phyloP scores from a whole-genome alignment of 208 protist genomes.

The Phytomonas francai region DNA sequence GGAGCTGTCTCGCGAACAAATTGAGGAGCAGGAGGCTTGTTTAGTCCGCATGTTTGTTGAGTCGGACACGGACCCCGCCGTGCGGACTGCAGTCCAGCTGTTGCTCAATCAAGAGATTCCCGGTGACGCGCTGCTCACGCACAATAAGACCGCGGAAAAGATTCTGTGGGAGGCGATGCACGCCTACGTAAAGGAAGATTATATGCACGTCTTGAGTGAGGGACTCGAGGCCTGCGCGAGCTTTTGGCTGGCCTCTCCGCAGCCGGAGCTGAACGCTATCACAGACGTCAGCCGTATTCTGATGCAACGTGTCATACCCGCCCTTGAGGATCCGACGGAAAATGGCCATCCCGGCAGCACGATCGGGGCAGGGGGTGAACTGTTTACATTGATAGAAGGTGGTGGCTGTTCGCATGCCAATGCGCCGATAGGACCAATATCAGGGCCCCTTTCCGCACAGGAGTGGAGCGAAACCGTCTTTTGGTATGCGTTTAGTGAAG shows the following conservation, averaged over 20 bases:
- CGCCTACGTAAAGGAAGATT: constrained; percentile 32
- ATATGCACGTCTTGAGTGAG: constrained; percentile 23
- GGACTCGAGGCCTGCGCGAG: constrained; percentile 42
- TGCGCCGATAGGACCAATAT: not conserved
- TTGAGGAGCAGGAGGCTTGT: constrained; percentile 56
- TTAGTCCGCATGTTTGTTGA: constrained; percentile 56
- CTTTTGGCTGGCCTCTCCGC: constrained; percentile 47
- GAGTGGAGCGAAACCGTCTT: constrained; percentile 50
- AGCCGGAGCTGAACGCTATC: constrained; percentile 50
- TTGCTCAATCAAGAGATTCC: constrained; percentile 42
- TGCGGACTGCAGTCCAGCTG: constrained; percentile 44
- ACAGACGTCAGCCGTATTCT: constrained; percentile 61
- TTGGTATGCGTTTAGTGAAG: constrained; percentile 41
- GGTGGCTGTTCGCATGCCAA: not conserved
- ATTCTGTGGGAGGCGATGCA: constrained; percentile 82
- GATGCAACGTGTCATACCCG: constrained; percentile 34
- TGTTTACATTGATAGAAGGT: not conserved
- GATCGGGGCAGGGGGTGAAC: not conserved
- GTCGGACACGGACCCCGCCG: constrained; percentile 24
- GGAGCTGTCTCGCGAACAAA: constrained; percentile 22
- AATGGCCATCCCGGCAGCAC: not conserved
- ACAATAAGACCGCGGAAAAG: constrained; percentile 49
- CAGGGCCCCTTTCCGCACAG: constrained; percentile 17
- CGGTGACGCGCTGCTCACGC: constrained; percentile 40
- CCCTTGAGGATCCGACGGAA: not conserved